These are phyloP conservation scores for Puccinia hordei DNA, from an alignment of 1,284 basidiomycete species.

Conservation along the genomic window DNA sequence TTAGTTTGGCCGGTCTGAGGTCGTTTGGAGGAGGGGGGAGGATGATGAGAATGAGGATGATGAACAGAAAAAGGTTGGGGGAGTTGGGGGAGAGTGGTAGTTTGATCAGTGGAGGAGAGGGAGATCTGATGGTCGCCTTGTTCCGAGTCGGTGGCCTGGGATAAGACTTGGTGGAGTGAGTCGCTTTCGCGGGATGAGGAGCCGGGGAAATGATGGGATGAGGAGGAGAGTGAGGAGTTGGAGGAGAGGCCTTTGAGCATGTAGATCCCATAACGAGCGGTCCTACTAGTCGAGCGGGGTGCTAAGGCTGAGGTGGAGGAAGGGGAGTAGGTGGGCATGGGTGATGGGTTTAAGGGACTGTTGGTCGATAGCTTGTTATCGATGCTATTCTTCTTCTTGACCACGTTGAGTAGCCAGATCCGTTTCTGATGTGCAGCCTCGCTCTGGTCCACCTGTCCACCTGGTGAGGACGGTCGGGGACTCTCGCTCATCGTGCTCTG, in stretches of 20 bases:
- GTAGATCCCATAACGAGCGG: conserved; percentile 19
- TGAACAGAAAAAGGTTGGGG: not conserved
- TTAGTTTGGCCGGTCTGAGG: not conserved
- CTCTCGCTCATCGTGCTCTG: not conserved
- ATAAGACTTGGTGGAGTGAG: conserved; percentile 9
- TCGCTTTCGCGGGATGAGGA: conserved; percentile 17
- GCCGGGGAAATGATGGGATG: not conserved
- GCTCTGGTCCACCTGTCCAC: not conserved
- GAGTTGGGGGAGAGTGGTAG: not conserved
- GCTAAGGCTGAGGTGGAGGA: not conserved
- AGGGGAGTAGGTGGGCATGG: not conserved
- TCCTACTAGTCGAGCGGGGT: not conserved
- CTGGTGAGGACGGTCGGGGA: not conserved
- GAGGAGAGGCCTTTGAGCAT: conserved; percentile 31
- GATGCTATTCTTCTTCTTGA: not conserved
- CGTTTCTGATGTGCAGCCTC: not conserved
- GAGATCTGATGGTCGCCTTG: not conserved
- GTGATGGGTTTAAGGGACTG: not conserved
- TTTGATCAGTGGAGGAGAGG: too few relatives aligned
- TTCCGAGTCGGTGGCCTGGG: conserved; percentile 10
- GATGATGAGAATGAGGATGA: not conserved
- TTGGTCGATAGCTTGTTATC: not conserved
- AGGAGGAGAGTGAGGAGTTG: conserved; percentile 17
- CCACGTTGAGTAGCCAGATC: conserved; percentile 6
- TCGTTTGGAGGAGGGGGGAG: not conserved